phyloP scores from a whole-genome alignment of 345 rosid genomes.

The Tarenaya hassleriana region DNA sequence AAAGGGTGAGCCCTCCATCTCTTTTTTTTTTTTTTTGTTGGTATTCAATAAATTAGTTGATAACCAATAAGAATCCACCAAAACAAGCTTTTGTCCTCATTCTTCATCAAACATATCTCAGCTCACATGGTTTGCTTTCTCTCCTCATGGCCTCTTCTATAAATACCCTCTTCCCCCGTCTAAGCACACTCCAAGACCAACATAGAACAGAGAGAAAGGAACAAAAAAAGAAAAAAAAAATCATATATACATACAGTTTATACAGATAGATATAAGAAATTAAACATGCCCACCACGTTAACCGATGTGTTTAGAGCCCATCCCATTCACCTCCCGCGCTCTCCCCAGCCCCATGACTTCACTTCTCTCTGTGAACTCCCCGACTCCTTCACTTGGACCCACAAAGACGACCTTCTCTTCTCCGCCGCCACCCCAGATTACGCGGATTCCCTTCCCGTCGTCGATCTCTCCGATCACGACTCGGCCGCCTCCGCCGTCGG shows the following conservation, averaged over 20 bases:
- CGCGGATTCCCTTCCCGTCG: conserved; percentile 38
- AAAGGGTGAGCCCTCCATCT: too few species aligned
- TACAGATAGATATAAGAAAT: background rate
- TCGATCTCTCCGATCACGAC: conserved; percentile 57
- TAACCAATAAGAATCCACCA: too few species aligned
- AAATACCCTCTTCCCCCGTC: too few species aligned
- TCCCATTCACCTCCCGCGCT: conserved; percentile 45
- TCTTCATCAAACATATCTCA: too few species aligned
- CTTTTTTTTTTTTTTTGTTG: too few species aligned
- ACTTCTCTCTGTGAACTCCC: conserved; percentile 39
- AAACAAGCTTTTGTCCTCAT: too few species aligned
- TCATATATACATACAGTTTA: background rate
- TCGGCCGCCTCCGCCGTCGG: conserved; percentile 39
- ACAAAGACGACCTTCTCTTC: conserved; percentile 24
- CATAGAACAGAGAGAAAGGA: too few species aligned
- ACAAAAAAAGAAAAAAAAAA: too few species aligned
- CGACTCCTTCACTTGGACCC: conserved; percentile 49
- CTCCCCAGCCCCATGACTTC: conserved; percentile 49
- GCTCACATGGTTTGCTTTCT: too few species aligned
- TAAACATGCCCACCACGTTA: conserved; percentile 33
- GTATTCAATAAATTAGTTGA: too few species aligned
- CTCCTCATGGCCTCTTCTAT: too few species aligned
- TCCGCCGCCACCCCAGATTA: conserved; percentile 23
- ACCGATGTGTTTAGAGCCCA: conserved; percentile 44
- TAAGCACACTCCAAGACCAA: too few species aligned